Evolutionary conservation across 345 rosid genomes (phyloP).

Genomic region (Nasturtium officinale): DNA sequence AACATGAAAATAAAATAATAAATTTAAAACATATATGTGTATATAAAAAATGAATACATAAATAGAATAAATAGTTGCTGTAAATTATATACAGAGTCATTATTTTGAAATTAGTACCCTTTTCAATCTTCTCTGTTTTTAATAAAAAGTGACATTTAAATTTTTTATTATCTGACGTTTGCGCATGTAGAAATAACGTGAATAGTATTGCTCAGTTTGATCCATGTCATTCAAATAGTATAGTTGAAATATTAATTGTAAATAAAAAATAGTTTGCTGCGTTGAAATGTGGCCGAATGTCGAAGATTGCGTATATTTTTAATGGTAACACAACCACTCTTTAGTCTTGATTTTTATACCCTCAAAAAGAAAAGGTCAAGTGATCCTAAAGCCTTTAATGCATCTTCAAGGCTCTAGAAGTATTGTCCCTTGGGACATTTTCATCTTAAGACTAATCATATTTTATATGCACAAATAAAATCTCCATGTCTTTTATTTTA

Average conservation of each 20-base stretch:
- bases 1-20: background rate
- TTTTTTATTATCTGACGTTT: background rate
- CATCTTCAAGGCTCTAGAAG: conserved; percentile 4
- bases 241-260: conserved; percentile 2
- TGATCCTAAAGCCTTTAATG: conserved; percentile 11
- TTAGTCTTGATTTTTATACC: background rate
- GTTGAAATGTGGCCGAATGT: conserved; percentile 12
- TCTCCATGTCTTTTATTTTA: conserved; percentile 13
- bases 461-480: conserved; percentile 10
- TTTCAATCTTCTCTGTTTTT: background rate
- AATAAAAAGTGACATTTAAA: background rate
- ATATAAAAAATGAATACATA: background rate
- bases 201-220: background rate
- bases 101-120: background rate
- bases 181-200: conserved; percentile 5
- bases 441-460: conserved; percentile 20
- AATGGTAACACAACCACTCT: background rate
- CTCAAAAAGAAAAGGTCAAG: background rate
- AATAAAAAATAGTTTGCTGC: background rate
- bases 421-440: conserved; percentile 9
- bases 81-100: background rate
- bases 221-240: background rate
- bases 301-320: background rate
- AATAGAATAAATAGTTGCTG: background rate
- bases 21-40: background rate